A percentile compares a stretch with the other conserved stretches of the same genome.
These are phyloP conservation scores for Aureobasidium sp. DNA, from an alignment of 2,329 filamentous ascomycete genomes.

Conservation along the genomic window DNA sequence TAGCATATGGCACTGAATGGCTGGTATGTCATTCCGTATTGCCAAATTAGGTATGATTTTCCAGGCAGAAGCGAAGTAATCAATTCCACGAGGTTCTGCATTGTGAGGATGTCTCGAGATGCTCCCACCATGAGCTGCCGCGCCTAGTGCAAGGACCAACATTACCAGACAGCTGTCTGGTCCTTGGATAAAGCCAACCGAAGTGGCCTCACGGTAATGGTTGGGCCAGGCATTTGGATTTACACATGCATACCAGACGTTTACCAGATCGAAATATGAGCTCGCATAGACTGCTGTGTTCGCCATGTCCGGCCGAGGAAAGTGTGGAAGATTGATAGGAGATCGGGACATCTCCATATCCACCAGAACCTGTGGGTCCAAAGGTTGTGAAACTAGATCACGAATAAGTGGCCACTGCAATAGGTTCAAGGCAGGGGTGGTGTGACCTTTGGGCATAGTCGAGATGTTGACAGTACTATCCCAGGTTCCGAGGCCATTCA, in stretches of 20 bases:
- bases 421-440: slow-evolving; percentile 70
- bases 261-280: slow-evolving; percentile 73
- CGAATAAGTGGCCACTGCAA: slow-evolving; percentile 76
- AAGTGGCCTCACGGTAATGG: slow-evolving; percentile 68
- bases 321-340: slow-evolving; percentile 54
- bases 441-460: slow-evolving; percentile 79
- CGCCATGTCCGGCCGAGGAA: slow-evolving; percentile 62
- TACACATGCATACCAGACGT: slow-evolving; percentile 79
- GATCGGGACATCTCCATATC: slow-evolving; percentile 75
- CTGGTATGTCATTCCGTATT: slow-evolving; percentile 70
- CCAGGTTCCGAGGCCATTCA: slow-evolving; percentile 64
- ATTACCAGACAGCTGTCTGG: slow-evolving; percentile 77
- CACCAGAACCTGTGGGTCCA: slow-evolving; percentile 73
- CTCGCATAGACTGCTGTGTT: slow-evolving; percentile 70
- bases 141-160: slow-evolving; percentile 68
- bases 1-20: slow-evolving; percentile 72
- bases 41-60: slow-evolving; percentile 68
- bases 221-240: slow-evolving; percentile 74
- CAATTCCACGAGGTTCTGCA: slow-evolving; percentile 66
- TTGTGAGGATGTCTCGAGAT: slow-evolving; percentile 64
- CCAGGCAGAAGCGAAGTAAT: slow-evolving; percentile 78
- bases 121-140: slow-evolving; percentile 67
- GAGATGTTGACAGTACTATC: slow-evolving; percentile 60
- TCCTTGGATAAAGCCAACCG: slow-evolving; percentile 69
- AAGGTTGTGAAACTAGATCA: slow-evolving; percentile 67